phyloP scores from a whole-genome alignment of 495 filamentous ascomycete genomes.

The Beverwykella pulmonaria region DNA sequence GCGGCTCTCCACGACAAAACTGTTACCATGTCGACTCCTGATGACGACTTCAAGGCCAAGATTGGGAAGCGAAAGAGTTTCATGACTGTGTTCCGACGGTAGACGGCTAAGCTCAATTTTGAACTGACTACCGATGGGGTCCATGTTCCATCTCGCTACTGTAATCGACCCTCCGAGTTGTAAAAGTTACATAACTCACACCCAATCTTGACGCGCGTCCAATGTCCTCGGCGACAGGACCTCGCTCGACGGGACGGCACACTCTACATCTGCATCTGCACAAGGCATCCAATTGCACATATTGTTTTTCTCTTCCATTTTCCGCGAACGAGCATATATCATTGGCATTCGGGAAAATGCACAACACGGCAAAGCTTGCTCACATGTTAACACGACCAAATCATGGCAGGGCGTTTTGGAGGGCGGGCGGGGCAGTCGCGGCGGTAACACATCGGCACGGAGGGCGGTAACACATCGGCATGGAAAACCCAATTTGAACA shows the following conservation, averaged over 20 bases:
- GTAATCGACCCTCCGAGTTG: neutral
- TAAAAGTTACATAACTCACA: conserved; percentile 1
- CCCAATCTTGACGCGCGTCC: neutral
- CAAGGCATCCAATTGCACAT: neutral
- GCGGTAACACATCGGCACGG: too few species aligned
- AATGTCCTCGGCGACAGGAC: neutral
- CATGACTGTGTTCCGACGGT: conserved; percentile 35
- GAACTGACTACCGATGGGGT: neutral
- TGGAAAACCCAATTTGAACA: too few species aligned
- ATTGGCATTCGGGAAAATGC: neutral
- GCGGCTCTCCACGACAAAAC: neutral
- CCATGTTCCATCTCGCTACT: neutral
- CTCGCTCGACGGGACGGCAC: neutral
- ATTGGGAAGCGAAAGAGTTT: conserved; percentile 40
- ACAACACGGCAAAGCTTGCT: neutral
- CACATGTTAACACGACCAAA: neutral
- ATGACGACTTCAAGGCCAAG: conserved; percentile 18
- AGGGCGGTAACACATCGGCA: too few species aligned
- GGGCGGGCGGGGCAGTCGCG: too few species aligned
- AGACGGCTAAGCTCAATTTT: neutral
- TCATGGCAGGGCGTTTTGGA: neutral
- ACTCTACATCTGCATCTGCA: neutral
- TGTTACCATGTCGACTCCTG: conserved; percentile 29
- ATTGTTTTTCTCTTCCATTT: neutral
- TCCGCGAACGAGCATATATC: neutral